These are phyloP conservation scores for Dimargaris xerosporica DNA, from an alignment of 192 early-diverging fungal genomes.

Conservation along the genomic window DNA sequence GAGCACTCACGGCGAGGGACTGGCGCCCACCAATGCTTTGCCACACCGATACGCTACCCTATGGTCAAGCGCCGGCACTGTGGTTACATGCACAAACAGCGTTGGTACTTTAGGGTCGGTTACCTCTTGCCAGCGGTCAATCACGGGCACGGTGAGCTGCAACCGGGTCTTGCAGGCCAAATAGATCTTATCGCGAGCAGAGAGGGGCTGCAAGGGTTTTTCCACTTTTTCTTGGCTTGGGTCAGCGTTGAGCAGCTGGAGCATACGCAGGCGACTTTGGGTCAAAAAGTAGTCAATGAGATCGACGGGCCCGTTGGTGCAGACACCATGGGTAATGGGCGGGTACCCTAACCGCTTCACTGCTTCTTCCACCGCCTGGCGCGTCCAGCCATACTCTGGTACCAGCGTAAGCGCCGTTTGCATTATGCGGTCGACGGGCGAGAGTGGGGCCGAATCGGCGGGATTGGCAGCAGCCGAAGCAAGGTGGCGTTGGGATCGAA, in stretches of 20 bases:
- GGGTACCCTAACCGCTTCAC: slow-evolving; percentile 53
- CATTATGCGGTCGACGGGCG: slow-evolving; percentile 27
- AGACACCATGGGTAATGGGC: slow-evolving; percentile 51
- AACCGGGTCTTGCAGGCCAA: slow-evolving; percentile 45
- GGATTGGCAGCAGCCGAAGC: too few species aligned
- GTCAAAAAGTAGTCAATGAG: slow-evolving; percentile 64
- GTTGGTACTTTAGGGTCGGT: not conserved
- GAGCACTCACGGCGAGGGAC: too few species aligned
- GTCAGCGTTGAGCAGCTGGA: slow-evolving; percentile 43
- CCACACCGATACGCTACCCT: too few species aligned
- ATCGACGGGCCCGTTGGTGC: slow-evolving; percentile 42
- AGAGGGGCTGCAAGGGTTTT: not conserved
- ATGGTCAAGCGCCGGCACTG: not conserved
- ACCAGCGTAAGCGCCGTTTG: slow-evolving; percentile 50
- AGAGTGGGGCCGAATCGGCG: too few species aligned
- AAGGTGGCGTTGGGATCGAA: too few species aligned
- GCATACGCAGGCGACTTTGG: slow-evolving; percentile 38
- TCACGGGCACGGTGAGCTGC: slow-evolving; percentile 53
- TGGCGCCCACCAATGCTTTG: too few species aligned
- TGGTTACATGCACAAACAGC: not conserved
- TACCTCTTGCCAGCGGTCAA: slow-evolving; percentile 63
- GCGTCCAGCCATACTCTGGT: slow-evolving; percentile 58
- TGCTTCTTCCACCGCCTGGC: slow-evolving; percentile 41
- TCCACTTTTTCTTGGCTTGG: slow-evolving; percentile 22
- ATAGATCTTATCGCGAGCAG: slow-evolving; percentile 37